phyloP scores from a whole-genome alignment of 2,329 filamentous ascomycete species.

The Calonectria leucothoes region DNA sequence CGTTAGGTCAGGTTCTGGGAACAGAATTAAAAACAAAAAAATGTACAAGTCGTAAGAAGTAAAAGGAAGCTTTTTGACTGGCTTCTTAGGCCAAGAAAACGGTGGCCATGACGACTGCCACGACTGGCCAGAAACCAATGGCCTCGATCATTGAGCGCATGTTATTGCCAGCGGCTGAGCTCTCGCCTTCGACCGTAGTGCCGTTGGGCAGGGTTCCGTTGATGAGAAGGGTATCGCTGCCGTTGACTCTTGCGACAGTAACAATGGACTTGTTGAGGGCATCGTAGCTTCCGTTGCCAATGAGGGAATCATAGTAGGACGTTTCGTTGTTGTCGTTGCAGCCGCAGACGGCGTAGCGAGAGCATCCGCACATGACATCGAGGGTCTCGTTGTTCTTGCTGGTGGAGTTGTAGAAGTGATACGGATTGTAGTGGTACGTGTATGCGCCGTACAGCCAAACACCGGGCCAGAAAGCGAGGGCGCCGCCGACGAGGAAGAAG shows the following conservation, averaged over 20 bases:
- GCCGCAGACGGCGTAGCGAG: constrained; percentile 63
- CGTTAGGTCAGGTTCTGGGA: neutral
- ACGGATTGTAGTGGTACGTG: constrained; percentile 63
- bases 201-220: constrained; percentile 84
- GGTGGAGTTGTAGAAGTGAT: constrained; percentile 62
- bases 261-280: constrained; percentile 72
- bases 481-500: constrained; percentile 60
- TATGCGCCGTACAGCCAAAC: constrained; percentile 74
- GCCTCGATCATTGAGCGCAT: constrained; percentile 49
- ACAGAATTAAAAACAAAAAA: constrained; percentile 18
- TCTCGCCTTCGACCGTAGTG: constrained; percentile 61
- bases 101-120: constrained; percentile 56
- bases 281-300: constrained; percentile 73
- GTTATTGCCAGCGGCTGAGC: constrained; percentile 42
- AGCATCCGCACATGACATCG: constrained; percentile 62
- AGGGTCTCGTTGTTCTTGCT: constrained; percentile 53
- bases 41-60: constrained; percentile 3
- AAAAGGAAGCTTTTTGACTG: neutral
- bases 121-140: constrained; percentile 63
- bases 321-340: constrained; percentile 76
- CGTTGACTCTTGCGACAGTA: constrained; percentile 69
- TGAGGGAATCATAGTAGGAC: constrained; percentile 69
- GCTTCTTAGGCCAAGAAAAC: constrained; percentile 55
- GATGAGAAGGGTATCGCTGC: constrained; percentile 73
- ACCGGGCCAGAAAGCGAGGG: constrained; percentile 71